phyloP scores from a whole-genome alignment of 2,329 filamentous ascomycete species.

The Aspergillus novoparasiticus region DNA sequence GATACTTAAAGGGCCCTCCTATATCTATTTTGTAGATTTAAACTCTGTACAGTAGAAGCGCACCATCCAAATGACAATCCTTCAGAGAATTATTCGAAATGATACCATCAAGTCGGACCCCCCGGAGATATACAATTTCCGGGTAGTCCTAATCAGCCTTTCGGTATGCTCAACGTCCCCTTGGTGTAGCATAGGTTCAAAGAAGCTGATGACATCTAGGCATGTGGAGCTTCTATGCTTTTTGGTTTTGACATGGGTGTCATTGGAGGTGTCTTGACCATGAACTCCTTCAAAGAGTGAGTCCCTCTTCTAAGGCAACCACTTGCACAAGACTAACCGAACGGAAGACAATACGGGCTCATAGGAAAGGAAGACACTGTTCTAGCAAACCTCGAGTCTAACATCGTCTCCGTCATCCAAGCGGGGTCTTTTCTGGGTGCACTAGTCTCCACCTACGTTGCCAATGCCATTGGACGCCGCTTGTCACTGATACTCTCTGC shows the following conservation, averaged over 20 bases:
- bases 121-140: neutral
- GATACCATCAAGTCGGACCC: neutral
- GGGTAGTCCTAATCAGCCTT: neutral
- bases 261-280: neutral
- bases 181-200: neutral
- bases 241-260: neutral
- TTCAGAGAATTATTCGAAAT: neutral
- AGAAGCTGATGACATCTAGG: neutral
- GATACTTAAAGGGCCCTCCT: neutral
- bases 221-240: neutral
- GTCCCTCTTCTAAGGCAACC: neutral
- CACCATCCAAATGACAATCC: neutral
- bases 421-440: neutral
- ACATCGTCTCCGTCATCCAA: neutral
- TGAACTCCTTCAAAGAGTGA: neutral
- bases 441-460: neutral
- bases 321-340: neutral
- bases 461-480: neutral
- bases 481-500: neutral
- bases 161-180: neutral
- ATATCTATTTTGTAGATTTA: accelerated
- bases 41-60: neutral
- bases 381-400: neutral
- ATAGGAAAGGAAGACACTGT: neutral
- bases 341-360: neutral